phyloP scores from a whole-genome alignment of 495 filamentous ascomycete genomes.

The Lichenothelia convexa region DNA sequence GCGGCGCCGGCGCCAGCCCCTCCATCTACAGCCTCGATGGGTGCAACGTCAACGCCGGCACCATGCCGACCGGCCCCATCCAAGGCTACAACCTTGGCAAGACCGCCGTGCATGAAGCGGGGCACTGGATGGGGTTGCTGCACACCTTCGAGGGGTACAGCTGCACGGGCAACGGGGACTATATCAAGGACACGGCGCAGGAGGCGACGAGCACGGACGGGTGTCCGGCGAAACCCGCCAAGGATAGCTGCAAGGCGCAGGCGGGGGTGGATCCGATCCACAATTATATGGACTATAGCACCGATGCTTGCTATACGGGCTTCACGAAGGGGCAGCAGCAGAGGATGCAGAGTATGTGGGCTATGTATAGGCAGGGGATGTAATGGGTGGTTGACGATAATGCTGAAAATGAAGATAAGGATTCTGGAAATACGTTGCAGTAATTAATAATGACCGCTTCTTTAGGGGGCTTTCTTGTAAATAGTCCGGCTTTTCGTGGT shows the following conservation, averaged over 20 bases:
- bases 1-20: conserved; percentile 13
- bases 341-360: conserved; percentile 18
- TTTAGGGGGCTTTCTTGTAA: no score
- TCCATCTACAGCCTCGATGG: conserved; percentile 33
- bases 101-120: conserved; percentile 45
- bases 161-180: conserved; percentile 36
- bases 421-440: no score
- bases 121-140: conserved; percentile 47
- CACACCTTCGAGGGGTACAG: conserved; percentile 47
- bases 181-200: conserved; percentile 38
- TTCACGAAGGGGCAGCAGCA: conserved; percentile 16
- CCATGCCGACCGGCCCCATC: conserved; percentile 34
- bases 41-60: conserved; percentile 35
- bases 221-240: conserved; percentile 30
- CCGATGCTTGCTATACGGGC: conserved; percentile 27
- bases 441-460: no score
- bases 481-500: no score
- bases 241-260: conserved; percentile 33
- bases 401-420: no score
- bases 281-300: conserved; percentile 49
- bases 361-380: conserved; percentile 16
- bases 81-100: conserved; percentile 37
- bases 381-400: conserved; percentile 1
- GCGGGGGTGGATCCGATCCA: conserved; percentile 38
- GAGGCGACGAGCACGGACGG: conserved; percentile 34